A percentile compares a stretch with the other conserved stretches of the same genome.
Conservation (phyloP, 2,329 filamentous ascomycete species). For the Xylogone sp. region DNA sequence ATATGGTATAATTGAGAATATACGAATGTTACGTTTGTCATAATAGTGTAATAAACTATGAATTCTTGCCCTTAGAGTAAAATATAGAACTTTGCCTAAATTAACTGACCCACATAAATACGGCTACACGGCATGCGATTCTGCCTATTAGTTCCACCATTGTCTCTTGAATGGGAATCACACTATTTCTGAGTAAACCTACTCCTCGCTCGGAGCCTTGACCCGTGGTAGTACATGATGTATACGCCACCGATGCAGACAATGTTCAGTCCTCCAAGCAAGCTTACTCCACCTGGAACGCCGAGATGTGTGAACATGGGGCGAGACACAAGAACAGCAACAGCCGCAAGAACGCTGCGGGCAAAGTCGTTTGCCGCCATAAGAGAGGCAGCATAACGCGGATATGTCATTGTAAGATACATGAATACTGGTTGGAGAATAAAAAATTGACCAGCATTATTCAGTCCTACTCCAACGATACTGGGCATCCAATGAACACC, state of each 20-base stretch:
- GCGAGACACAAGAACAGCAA: slow-evolving; percentile 37
- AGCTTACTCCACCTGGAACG: slow-evolving; percentile 34
- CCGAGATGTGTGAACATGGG: slow-evolving; percentile 41
- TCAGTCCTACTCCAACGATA: slow-evolving; percentile 49
- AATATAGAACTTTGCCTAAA: too few relatives aligned
- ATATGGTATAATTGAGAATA: too few relatives aligned
- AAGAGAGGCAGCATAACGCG: slow-evolving; percentile 50
- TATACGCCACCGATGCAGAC: slow-evolving; percentile 51
- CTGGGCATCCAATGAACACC: slow-evolving; percentile 50
- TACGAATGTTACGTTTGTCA: too few relatives aligned
- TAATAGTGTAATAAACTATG: too few relatives aligned
- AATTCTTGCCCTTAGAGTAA: too few relatives aligned
- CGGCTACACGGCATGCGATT: too few relatives aligned
- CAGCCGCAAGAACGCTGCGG: slow-evolving; percentile 36
- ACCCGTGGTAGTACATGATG: slow-evolving; percentile 11
- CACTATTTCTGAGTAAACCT: slow-evolving; percentile 10
- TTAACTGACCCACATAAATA: too few relatives aligned
- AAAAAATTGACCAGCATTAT: slow-evolving; percentile 44
- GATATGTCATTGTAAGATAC: slow-evolving; percentile 50
- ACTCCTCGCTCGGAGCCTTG: slow-evolving; percentile 9
- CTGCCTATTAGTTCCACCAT: too few relatives aligned
- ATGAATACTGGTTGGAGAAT: slow-evolving; percentile 55
- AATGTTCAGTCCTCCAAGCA: slow-evolving; percentile 31
- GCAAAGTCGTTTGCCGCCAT: slow-evolving; percentile 38
- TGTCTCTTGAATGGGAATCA: too few relatives aligned